These are phyloP conservation scores for Lagenaria siceraria DNA, from an alignment of 306 rosid species.

Conservation along the genomic window DNA sequence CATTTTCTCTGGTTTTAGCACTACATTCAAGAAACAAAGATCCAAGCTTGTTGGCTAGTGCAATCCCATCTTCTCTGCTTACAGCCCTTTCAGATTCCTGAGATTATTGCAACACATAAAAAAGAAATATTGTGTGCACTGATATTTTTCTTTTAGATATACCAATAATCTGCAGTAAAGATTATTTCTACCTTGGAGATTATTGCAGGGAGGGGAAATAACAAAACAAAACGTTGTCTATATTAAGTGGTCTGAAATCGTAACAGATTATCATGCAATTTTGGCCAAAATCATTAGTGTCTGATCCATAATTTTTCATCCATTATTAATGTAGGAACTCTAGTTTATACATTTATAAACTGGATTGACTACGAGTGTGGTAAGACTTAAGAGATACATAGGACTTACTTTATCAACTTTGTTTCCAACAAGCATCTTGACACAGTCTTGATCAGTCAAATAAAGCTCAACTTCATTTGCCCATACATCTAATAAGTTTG, in stretches of 20 bases:
- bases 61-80: conserved; percentile 77
- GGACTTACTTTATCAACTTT: conserved; percentile 79
- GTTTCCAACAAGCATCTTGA: conserved; percentile 88
- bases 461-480: conserved; percentile 83
- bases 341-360: neutral
- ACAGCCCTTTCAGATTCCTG: conserved; percentile 85
- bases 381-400: neutral
- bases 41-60: conserved; percentile 72
- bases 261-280: neutral
- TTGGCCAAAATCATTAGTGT: neutral
- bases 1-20: conserved; percentile 85
- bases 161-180: neutral
- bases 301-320: neutral
- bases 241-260: neutral
- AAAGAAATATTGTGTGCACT: neutral
- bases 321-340: neutral
- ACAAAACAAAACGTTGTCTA: neutral
- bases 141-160: neutral
- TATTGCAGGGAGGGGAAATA: neutral
- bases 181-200: neutral
- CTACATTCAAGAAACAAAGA: conserved; percentile 78
- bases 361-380: neutral
- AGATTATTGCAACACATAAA: neutral
- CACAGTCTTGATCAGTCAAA: conserved; percentile 60
- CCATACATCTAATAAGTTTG: conserved; percentile 78